These are phyloP conservation scores for Corynespora cassiicola DNA, from an alignment of 2,329 filamentous ascomycete genomes.

Conservation along the genomic window DNA sequence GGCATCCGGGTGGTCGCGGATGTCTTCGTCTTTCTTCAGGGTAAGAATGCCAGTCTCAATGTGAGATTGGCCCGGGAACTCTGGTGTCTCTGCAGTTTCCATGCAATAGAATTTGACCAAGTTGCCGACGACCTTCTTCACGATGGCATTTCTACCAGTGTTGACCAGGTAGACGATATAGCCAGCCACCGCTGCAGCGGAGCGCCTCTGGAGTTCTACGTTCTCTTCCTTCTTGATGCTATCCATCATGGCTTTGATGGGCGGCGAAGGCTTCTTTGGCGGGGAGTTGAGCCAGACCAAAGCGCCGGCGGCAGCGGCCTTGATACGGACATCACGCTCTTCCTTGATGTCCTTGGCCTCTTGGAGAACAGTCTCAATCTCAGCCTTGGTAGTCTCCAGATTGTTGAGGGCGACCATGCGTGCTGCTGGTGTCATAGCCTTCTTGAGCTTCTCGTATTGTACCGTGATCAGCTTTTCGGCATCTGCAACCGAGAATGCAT, in stretches of 20 bases:
- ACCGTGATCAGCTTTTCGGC: constrained; percentile 86
- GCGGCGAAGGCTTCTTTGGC: constrained; percentile 89
- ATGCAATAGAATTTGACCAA: constrained; percentile 97
- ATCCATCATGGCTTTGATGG: constrained; percentile 98
- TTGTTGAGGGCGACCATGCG: constrained; percentile 82
- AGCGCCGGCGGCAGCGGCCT: constrained; percentile 84
- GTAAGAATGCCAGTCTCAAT: constrained; percentile 86
- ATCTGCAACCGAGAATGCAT: constrained; percentile 85
- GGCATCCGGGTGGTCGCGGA: constrained; percentile 89
- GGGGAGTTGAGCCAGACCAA: constrained; percentile 85
- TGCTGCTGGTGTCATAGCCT: constrained; percentile 85
- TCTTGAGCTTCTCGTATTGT: constrained; percentile 89
- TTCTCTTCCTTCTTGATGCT: constrained; percentile 97
- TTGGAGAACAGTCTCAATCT: constrained; percentile 74
- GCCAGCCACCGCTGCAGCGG: constrained; percentile 81
- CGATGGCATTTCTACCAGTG: constrained; percentile 79
- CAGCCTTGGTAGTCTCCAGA: constrained; percentile 76
- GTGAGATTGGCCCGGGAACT: constrained; percentile 82
- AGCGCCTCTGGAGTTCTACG: constrained; percentile 82
- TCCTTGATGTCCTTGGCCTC: constrained; percentile 82
- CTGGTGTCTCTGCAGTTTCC: constrained; percentile 95
- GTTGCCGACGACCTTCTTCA: constrained; percentile 95
- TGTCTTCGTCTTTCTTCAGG: constrained; percentile 95
- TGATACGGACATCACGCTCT: constrained; percentile 82
- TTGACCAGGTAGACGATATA: constrained; percentile 87